phyloP scores from a whole-genome alignment of 2,329 filamentous ascomycete genomes.

The Ophiosphaerella narmari region DNA sequence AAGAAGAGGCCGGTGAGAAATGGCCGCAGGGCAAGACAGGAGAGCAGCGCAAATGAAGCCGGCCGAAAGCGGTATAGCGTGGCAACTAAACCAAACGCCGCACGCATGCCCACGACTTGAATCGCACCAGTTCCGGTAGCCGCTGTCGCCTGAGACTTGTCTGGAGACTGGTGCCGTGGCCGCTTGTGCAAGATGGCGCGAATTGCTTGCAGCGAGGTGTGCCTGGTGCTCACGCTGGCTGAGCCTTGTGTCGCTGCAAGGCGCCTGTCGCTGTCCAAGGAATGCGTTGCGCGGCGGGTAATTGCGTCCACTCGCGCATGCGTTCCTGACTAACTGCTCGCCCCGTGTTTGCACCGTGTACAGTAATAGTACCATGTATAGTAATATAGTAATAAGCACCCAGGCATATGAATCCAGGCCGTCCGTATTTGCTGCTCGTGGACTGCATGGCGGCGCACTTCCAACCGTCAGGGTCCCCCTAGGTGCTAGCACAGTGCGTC shows the following conservation, averaged over 20 bases:
- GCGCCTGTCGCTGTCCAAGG: neutral
- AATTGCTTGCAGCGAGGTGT: constrained; percentile 24
- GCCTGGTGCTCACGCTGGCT: constrained; percentile 8
- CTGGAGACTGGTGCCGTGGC: constrained; percentile 11
- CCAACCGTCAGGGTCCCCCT: constrained; percentile 16
- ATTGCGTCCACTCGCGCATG: constrained; percentile 6
- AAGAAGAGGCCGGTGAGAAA: constrained; percentile 38
- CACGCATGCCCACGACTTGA: constrained; percentile 28
- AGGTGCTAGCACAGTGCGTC: constrained; percentile 5
- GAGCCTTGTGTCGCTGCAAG: constrained; percentile 3
- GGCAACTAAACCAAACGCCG: constrained; percentile 35
- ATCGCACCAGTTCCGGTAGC: constrained; percentile 21
- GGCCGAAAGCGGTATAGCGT: constrained; percentile 31
- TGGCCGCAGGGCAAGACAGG: constrained; percentile 39
- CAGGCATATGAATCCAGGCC: too few species aligned
- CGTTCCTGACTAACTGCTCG: constrained; percentile 26
- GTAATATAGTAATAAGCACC: too few species aligned
- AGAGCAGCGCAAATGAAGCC: constrained; percentile 42
- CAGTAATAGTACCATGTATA: too few species aligned
- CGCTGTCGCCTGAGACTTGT: constrained; percentile 20
- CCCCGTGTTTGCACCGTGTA: neutral
- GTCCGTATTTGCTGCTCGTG: neutral
- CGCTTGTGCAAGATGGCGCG: constrained; percentile 29
- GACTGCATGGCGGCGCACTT: constrained; percentile 15
- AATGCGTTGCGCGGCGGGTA: constrained; percentile 4